These are phyloP conservation scores for Collybia sp. DNA, from an alignment of 768 basidiomycete species.

Conservation along the genomic window DNA sequence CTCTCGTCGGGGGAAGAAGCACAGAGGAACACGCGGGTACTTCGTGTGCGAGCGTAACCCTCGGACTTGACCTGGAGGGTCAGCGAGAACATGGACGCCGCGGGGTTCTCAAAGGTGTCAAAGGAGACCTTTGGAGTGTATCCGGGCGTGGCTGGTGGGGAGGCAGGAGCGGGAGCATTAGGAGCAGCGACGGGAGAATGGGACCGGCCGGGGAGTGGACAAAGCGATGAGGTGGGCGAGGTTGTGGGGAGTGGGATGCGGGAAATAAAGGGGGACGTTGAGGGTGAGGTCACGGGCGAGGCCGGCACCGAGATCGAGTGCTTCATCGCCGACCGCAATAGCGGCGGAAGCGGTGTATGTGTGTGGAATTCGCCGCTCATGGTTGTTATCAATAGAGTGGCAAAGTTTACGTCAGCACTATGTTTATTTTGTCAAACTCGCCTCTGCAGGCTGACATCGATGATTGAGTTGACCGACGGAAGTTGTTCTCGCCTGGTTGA, in stretches of 20 bases:
- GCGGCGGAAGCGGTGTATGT: slow-evolving; percentile 13
- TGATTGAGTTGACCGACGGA: too few relatives aligned
- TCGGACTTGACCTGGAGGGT: slow-evolving; percentile 83
- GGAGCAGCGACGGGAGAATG: slow-evolving; percentile 10
- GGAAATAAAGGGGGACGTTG: slow-evolving; percentile 11
- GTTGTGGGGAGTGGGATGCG: slow-evolving; percentile 16
- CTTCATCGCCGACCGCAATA: slow-evolving; percentile 55
- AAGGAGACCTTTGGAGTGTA: slow-evolving; percentile 77
- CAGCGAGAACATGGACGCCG: slow-evolving; percentile 82
- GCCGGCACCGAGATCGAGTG: slow-evolving; percentile 27
- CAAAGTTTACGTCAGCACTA: too few relatives aligned
- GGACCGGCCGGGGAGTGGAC: slow-evolving; percentile 8
- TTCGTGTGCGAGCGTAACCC: slow-evolving; percentile 68
- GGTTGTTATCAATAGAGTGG: too few relatives aligned
- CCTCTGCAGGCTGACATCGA: too few relatives aligned
- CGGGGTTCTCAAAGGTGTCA: slow-evolving; percentile 82
- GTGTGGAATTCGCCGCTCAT: too few relatives aligned
- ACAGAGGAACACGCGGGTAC: slow-evolving; percentile 86
- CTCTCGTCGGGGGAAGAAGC: slow-evolving; percentile 88
- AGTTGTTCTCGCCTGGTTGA: too few relatives aligned
- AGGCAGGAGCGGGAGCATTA: slow-evolving; percentile 2
- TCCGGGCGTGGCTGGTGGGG: slow-evolving; percentile 17
- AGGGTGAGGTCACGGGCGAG: slow-evolving; percentile 17
- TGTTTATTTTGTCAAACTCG: too few relatives aligned
- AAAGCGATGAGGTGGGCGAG: too few relatives aligned